Percentiles rank a stretch among this genome's conserved stretches.
Evolutionary conservation across 768 basidiomycete genomes (phyloP).

Genomic region (Erythrobasidium yunnanense): DNA sequence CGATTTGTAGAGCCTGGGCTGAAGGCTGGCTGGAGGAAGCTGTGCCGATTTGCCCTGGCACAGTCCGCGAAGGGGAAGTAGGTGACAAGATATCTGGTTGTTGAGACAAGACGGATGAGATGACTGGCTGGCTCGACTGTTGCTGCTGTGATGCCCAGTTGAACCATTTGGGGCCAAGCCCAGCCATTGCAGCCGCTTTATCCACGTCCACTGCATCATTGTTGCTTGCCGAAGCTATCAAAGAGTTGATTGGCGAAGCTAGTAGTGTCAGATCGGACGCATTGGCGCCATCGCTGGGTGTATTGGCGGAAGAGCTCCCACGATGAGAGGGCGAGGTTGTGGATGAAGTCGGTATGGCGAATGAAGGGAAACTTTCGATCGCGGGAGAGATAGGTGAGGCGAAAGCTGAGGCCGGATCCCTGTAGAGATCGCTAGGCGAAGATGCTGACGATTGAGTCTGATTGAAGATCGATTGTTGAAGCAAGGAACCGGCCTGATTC

Average conservation of each 20-base stretch:
- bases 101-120: not conserved
- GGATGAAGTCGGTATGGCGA: not conserved
- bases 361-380: not conserved
- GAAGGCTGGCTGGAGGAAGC: not conserved
- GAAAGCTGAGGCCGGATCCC: not conserved
- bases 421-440: not conserved
- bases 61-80: not conserved
- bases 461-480: no score
- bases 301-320: not conserved
- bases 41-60: not conserved
- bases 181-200: constrained; percentile 15
- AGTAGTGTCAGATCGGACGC: not conserved
- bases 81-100: not conserved
- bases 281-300: not conserved
- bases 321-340: not conserved
- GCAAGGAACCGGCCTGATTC: not conserved
- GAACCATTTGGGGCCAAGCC: constrained; percentile 16
- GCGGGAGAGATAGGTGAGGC: constrained; percentile 2
- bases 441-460: no score
- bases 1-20: no score
- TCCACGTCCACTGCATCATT: constrained; percentile 2
- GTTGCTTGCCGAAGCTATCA: not conserved
- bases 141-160: constrained; percentile 11
- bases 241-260: not conserved
- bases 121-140: not conserved